Evolutionary conservation across 495 filamentous ascomycete genomes (phyloP), one percentile per base, ranked within the genome.

Genomic region (Podospora tetraspora): DNA sequence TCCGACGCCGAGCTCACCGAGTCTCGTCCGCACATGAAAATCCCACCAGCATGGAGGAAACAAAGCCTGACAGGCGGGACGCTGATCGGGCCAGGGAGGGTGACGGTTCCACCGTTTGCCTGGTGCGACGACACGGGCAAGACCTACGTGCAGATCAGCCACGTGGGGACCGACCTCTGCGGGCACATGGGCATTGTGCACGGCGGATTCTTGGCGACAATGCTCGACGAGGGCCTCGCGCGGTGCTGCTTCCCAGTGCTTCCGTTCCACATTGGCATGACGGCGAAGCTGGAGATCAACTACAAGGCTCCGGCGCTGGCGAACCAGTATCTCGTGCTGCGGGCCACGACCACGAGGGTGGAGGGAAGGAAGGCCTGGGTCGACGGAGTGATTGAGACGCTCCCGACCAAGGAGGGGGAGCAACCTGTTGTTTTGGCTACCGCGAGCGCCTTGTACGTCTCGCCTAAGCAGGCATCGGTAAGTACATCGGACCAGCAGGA

Each of bases 321-420:
- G 25, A 84, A 87, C n/a, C 83, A 84, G 60, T 96, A 90, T 74
- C 81, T 94, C 58, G 92, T 95, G 25, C 78, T 99, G 59, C 85
- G 85, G 64, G 96, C 92, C 22, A 87, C 87, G 73, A 97, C 93
- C 21, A 86, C 87, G 23, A 96, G 91, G 82, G 91, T 93, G 10
- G 94, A 98, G 76, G 96, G 95, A 7, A 85, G 95, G 69, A 99
- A 99, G 79, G 95, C 94, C 23, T 99, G 94, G 94, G 94, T 97
- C 7, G 89, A 93, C 79, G 96, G 92, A 23, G 86, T 87, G 70
- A 91, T 99, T 72, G 94, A 97, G 84, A 90, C 92, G 24, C 82
- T 97, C 13, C 86, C 87, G 16, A 69, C 67, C 3, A 70, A 77
- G 69, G 52, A 82, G 80, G 61, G 81, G 70, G 67, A 79, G 57